These are phyloP conservation scores for Mycotypha africana DNA, from an alignment of 371 early-diverging fungal species.

Conservation along the genomic window DNA sequence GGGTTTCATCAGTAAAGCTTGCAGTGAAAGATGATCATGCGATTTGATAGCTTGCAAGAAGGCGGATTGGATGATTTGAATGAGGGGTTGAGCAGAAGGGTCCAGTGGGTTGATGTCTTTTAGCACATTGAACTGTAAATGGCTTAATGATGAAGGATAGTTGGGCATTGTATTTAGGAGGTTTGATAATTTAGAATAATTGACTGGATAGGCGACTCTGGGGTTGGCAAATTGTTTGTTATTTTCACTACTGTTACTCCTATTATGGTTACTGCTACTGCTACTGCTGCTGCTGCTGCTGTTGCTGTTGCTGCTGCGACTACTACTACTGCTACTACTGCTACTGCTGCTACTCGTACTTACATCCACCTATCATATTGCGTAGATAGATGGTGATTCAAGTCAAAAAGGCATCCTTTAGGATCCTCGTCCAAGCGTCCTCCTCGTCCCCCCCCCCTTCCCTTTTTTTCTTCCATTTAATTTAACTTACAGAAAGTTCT, in stretches of 20 bases:
- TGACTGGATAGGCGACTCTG: conserved; percentile 37
- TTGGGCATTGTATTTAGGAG: conserved; percentile 41
- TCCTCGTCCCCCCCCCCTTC: too few species aligned
- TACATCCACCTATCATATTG: too few species aligned
- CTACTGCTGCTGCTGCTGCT: too few species aligned
- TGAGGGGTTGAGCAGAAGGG: conserved; percentile 24
- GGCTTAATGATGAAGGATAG: conserved; percentile 39
- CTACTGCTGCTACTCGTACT: too few species aligned
- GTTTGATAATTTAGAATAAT: conserved; percentile 49
- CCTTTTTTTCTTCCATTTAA: too few species aligned
- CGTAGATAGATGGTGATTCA: too few species aligned
- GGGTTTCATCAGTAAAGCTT: conserved; percentile 46
- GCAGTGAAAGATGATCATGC: conserved; percentile 54
- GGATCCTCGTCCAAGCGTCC: too few species aligned
- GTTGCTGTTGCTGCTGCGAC: too few species aligned
- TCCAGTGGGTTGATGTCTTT: conserved; percentile 33
- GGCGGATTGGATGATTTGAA: conserved; percentile 42
- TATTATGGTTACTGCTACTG: neutral
- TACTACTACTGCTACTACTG: too few species aligned
- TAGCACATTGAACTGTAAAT: conserved; percentile 34
- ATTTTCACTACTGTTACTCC: neutral
- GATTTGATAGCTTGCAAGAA: conserved; percentile 55
- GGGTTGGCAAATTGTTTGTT: too few species aligned
- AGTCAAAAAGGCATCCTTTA: too few species aligned
- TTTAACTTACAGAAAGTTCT: conserved; percentile 45